Base-by-base conservation (phyloP, 352 stramenopile genomes). In the Phytophthora pini region DNA sequence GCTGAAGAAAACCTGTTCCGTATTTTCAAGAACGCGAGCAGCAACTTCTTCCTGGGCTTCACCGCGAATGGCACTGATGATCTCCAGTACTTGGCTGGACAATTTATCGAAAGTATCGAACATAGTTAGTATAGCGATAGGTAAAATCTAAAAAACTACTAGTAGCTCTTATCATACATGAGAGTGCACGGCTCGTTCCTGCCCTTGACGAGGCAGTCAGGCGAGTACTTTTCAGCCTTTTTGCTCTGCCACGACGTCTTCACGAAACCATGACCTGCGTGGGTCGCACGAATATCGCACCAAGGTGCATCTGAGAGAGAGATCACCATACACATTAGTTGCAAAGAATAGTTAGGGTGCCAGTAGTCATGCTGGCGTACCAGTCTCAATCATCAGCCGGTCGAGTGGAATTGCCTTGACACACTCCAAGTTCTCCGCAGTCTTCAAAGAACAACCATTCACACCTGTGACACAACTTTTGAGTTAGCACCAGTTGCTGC, bases 391-490 rank as follows among this genome's bases (percentile, higher is more conserved):
- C 79, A 99, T 92, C 22, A 99, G 70, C 20, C 71, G 80, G 31
- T 98, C 77, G 1, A 96, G 70, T 13, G 96, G 97, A 49, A 99
- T 92, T n/a, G 84, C 69, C 47, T 90, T 87, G 8, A 98, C 86
- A 15, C 97, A 95, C 40, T 96, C 74, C 27, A 99, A 65, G 74
- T 98, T 98, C 47, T 99, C 89, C 9, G 87, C 65, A 10, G 93
- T 99, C 71, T 98, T 98, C 31, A 99, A 77, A 3, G 93, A 98
- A 70, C 97, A 99, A 12, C 97, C 96, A 68, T 99, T 99, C 49
- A 99, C 92, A 20, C 80, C 82, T 91, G 26, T 31, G 36, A 44
- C 6, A 32, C 47, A 20, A 44, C 53, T 29, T 36, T 13, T 32
- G 11, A 38, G 39, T 48, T 58, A 58, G 27, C n/a, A 54, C 15